A percentile compares a stretch with the other conserved stretches of the same genome.
Evolutionary conservation across 768 basidiomycete genomes (phyloP).

Genomic region (Punctularia strigosozonata): DNA sequence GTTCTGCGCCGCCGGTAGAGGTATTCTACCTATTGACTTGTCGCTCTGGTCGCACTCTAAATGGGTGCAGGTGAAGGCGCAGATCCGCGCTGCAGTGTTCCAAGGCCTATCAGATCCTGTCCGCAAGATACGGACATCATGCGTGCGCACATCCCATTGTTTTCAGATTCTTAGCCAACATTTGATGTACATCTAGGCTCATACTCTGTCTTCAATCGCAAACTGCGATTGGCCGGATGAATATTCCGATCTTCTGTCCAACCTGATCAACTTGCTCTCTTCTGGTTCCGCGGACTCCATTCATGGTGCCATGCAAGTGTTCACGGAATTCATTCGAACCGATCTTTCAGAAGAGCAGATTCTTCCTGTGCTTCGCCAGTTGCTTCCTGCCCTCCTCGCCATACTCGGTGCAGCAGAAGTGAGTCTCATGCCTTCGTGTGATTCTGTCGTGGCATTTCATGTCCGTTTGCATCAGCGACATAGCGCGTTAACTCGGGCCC

Average conservation of each 20-base stretch:
- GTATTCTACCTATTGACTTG: constrained; percentile 23
- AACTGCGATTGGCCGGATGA: constrained; percentile 95
- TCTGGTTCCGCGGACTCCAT: constrained; percentile 64
- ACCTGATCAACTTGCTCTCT: constrained; percentile 67
- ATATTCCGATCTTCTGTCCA: constrained; percentile 76
- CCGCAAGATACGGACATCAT: constrained; percentile 78
- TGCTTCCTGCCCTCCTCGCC: constrained; percentile 73
- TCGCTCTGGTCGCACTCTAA: constrained; percentile 3
- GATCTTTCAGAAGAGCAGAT: constrained; percentile 94
- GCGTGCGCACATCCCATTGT: constrained; percentile 34
- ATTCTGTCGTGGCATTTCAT: constrained; percentile 4
- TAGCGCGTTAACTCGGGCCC: constrained; percentile 70
- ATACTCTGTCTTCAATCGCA: constrained; percentile 79
- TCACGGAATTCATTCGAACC: constrained; percentile 88
- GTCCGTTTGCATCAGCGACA: constrained; percentile 34
- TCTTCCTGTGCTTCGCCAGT: constrained; percentile 77
- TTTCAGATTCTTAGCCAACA: neutral
- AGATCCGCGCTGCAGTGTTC: constrained; percentile 71
- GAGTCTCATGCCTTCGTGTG: constrained; percentile 6
- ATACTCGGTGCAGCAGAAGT: constrained; percentile 76
- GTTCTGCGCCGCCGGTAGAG: constrained; percentile 60
- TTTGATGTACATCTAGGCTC: constrained; percentile 44
- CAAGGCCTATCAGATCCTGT: constrained; percentile 73
- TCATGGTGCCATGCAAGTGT: constrained; percentile 93
- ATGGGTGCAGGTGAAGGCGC: constrained; percentile 51